phyloP scores from a whole-genome alignment of 441 rosid genomes.

The Croton setiger region DNA sequence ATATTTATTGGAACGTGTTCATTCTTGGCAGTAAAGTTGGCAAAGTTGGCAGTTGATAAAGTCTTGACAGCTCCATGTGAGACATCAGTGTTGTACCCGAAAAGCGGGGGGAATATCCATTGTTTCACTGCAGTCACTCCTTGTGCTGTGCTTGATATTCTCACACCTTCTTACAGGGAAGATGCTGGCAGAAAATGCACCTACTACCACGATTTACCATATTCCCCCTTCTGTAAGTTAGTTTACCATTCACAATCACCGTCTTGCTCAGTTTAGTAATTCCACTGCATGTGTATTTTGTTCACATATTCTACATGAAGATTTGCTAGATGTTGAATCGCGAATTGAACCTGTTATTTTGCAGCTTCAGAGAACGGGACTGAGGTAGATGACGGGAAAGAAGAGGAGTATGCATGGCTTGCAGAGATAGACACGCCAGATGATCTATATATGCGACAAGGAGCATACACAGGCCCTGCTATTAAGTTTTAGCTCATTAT shows the following conservation, averaged over 20 bases:
- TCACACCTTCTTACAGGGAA: slow-evolving; percentile 83
- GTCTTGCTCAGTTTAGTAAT: background rate
- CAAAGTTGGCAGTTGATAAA: slow-evolving; percentile 59
- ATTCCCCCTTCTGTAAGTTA: slow-evolving; percentile 50
- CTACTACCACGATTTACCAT: slow-evolving; percentile 78
- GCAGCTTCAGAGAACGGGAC: slow-evolving; percentile 42
- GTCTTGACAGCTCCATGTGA: slow-evolving; percentile 61
- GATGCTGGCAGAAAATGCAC: slow-evolving; percentile 69
- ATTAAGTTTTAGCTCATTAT: slow-evolving; percentile 35
- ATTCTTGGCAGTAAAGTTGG: slow-evolving; percentile 63
- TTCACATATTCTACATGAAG: background rate
- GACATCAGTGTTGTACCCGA: slow-evolving; percentile 74
- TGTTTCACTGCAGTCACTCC: slow-evolving; percentile 91
- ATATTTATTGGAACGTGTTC: background rate
- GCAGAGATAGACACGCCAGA: slow-evolving; percentile 65
- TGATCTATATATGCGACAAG: slow-evolving; percentile 63
- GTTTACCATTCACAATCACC: background rate
- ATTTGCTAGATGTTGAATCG: background rate
- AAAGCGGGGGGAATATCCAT: slow-evolving; percentile 83
- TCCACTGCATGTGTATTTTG: background rate
- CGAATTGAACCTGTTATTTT: slow-evolving; percentile 10
- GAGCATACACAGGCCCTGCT: slow-evolving; percentile 56
- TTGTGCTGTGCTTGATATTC: slow-evolving; percentile 84
- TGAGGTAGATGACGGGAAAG: slow-evolving; percentile 38
- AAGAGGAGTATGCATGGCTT: slow-evolving; percentile 82